phyloP scores from a whole-genome alignment of 2,329 filamentous ascomycete genomes.

The Aspergillus pseudotamarii region DNA sequence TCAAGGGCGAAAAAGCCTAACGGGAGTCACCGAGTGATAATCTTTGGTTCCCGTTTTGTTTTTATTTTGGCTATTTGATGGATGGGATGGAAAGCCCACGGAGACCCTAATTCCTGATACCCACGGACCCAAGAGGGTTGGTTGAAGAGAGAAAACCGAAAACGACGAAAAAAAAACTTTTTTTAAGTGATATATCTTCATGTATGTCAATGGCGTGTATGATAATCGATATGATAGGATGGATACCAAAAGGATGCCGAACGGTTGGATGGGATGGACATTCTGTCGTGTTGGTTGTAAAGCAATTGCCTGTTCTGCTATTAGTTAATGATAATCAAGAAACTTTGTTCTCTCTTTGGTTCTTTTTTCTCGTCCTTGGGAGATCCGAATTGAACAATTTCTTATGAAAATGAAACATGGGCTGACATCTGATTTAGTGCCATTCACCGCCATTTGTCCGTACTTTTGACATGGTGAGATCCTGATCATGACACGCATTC shows the following conservation, averaged over 20 bases:
- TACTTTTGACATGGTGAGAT: slow-evolving; percentile 27
- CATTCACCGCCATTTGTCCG: slow-evolving; percentile 16
- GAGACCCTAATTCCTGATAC: slow-evolving; percentile 14
- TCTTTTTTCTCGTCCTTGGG: neutral
- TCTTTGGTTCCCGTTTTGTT: neutral
- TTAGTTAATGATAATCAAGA: slow-evolving; percentile 6
- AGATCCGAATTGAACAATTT: neutral
- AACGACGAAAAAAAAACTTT: slow-evolving; percentile 2
- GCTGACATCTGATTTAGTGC: neutral
- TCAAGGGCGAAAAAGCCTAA: neutral
- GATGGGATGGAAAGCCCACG: slow-evolving; percentile 4
- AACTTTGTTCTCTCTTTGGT: neutral
- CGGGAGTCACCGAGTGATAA: neutral
- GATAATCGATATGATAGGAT: slow-evolving; percentile 9
- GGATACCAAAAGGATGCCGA: slow-evolving; percentile 9
- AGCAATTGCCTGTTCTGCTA: slow-evolving; percentile 1
- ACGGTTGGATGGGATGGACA: slow-evolving; percentile 2
- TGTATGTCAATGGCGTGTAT: slow-evolving; percentile 12
- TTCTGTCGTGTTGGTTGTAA: slow-evolving; percentile 8
- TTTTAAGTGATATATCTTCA: slow-evolving; percentile 5
- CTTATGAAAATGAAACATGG: neutral
- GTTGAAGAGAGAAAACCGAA: neutral
- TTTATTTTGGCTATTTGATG: slow-evolving; percentile 3
- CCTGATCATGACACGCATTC: slow-evolving; percentile 11
- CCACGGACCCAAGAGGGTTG: slow-evolving; percentile 10